Evolutionary conservation across 2,329 filamentous ascomycete species (phyloP).

Genomic region (Didymella glomerata): DNA sequence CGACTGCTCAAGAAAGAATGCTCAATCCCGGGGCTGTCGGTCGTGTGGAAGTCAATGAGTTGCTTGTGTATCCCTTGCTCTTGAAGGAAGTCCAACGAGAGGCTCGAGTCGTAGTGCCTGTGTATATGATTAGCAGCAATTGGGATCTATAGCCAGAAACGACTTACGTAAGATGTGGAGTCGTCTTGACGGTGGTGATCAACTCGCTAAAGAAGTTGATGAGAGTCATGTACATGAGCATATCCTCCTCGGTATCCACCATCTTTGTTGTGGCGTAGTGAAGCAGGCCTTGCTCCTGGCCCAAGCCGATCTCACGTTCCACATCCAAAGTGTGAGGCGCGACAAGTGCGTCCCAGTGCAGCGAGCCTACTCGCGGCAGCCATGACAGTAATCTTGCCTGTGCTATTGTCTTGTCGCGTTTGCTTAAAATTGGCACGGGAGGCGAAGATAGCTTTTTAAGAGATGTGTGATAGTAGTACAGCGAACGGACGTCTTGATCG

Average conservation of each 20-base stretch:
- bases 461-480: conserved; percentile 65
- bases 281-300: conserved; percentile 55
- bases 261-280: conserved; percentile 65
- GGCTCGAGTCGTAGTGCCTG: conserved; percentile 51
- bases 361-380: conserved; percentile 60
- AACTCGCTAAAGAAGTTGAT: conserved; percentile 66
- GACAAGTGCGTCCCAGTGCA: conserved; percentile 65
- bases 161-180: conserved; percentile 42
- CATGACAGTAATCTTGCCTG: conserved; percentile 68
- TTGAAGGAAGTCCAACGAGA: conserved; percentile 62
- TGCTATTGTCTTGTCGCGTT: conserved; percentile 65
- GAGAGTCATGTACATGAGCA: conserved; percentile 67
- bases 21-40: conserved; percentile 60
- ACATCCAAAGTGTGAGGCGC: conserved; percentile 62
- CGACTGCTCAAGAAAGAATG: conserved; percentile 63
- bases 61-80: conserved; percentile 60
- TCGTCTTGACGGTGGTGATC: conserved; percentile 54
- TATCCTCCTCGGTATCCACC: conserved; percentile 64
- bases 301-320: conserved; percentile 54
- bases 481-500: conserved; percentile 65
- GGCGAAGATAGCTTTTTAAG: conserved; percentile 49
- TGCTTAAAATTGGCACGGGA: conserved; percentile 52
- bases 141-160: not conserved
- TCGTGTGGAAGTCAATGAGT: conserved; percentile 60
- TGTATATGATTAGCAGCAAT: conserved; percentile 7